phyloP scores from a whole-genome alignment of 495 filamentous ascomycete genomes.

The Achaetomiella virescens region DNA sequence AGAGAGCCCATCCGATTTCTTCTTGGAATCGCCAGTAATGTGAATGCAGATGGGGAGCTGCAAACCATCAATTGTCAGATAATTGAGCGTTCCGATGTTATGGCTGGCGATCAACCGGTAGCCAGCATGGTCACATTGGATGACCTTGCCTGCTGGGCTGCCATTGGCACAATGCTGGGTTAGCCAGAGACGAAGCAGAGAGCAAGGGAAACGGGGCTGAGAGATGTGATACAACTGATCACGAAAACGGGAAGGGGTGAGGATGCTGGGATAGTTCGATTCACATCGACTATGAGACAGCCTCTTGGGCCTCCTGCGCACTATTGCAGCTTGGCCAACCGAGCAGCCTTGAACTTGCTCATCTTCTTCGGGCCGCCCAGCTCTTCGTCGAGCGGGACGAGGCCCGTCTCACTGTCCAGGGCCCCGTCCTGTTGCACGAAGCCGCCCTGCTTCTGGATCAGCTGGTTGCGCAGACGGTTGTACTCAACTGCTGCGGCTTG shows the following conservation, averaged over 20 bases:
- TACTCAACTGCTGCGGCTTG: constrained; percentile 77
- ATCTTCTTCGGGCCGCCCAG: constrained; percentile 61
- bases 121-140: constrained; percentile 1
- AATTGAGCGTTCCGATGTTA: constrained; percentile 37
- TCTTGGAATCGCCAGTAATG: constrained; percentile 52
- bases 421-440: constrained; percentile 58
- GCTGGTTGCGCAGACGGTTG: constrained; percentile 66
- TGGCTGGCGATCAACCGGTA: background rate
- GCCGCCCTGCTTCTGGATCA: constrained; percentile 74
- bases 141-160: background rate
- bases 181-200: background rate
- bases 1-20: constrained; percentile 51
- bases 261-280: constrained; percentile 18
- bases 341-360: constrained; percentile 85
- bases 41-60: constrained; percentile 45
- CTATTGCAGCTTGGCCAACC: constrained; percentile 46
- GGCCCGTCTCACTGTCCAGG: constrained; percentile 27
- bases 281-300: constrained; percentile 17
- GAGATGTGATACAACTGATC: constrained; percentile 11
- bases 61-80: constrained; percentile 50
- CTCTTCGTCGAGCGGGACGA: constrained; percentile 59
- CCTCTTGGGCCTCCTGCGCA: background rate
- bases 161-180: background rate
- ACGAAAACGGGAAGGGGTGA: background rate
- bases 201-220: background rate